Conservation (phyloP, 1,284 basidiomycete species). For the Ganoderma lucidum region DNA sequence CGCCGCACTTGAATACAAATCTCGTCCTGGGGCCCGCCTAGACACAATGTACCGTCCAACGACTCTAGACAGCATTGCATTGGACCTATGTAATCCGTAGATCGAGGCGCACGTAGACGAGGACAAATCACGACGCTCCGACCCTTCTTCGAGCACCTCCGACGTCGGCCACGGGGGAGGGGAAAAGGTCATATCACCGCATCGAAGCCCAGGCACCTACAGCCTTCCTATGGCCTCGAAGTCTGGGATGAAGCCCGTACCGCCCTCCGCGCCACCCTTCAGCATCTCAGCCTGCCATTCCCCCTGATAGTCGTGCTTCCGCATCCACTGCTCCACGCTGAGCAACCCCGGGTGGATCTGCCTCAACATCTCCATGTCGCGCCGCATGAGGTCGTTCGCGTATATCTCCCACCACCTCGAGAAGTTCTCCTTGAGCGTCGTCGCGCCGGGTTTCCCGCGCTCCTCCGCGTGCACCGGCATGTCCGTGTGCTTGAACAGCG, state of each 20-base stretch:
- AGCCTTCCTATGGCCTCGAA: neutral
- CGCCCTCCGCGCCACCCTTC: slow-evolving; percentile 21
- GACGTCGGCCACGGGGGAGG: neutral
- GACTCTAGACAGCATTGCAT: neutral
- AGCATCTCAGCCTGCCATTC: slow-evolving; percentile 13
- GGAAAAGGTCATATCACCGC: neutral
- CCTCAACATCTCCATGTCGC: slow-evolving; percentile 34
- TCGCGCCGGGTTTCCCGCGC: slow-evolving; percentile 36
- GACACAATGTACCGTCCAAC: neutral
- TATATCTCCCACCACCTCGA: slow-evolving; percentile 48
- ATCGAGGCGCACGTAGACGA: neutral
- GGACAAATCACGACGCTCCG: neutral
- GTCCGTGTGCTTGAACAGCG: slow-evolving; percentile 42
- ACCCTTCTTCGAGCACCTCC: neutral
- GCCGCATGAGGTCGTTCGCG: slow-evolving; percentile 48
- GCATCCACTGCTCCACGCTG: slow-evolving; percentile 38
- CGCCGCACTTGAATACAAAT: neutral
- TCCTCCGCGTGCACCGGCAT: slow-evolving; percentile 43
- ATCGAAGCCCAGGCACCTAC: neutral
- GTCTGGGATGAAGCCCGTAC: neutral
- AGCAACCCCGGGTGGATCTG: slow-evolving; percentile 43
- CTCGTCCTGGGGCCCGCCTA: neutral
- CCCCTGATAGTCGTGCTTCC: slow-evolving; percentile 29
- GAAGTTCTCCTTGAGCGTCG: slow-evolving; percentile 48
- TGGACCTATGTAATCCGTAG: neutral